Evolutionary conservation across 352 stramenopile species (phyloP).

Genomic region (Globisporangium viniferum): DNA sequence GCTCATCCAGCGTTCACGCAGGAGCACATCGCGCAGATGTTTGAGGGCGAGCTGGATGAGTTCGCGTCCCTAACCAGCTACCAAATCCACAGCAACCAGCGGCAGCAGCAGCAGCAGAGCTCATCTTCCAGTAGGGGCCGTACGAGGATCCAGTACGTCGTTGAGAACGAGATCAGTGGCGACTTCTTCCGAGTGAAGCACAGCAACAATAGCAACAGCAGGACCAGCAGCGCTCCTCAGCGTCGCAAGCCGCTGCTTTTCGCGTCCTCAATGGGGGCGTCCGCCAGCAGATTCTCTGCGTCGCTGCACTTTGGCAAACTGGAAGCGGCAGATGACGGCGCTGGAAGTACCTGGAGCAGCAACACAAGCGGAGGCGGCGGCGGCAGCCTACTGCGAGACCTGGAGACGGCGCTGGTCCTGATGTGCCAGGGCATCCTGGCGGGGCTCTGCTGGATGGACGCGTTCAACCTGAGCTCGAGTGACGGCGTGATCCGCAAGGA

Average conservation of each 20-base stretch:
- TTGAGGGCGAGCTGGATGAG: conserved; percentile 16
- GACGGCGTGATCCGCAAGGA: conserved; percentile 12
- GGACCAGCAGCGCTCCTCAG: neutral
- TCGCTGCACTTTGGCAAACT: neutral
- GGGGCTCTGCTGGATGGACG: conserved; percentile 67
- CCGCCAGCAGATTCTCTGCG: neutral
- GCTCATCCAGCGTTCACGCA: neutral
- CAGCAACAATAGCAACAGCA: neutral
- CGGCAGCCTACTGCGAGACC: conserved; percentile 16
- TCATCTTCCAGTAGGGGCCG: no score
- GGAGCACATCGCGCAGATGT: conserved; percentile 16
- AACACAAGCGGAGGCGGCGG: neutral
- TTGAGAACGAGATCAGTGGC: conserved; percentile 59
- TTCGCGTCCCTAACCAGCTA: conserved; percentile 1
- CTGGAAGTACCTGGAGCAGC: no score
- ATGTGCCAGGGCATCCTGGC: conserved; percentile 50
- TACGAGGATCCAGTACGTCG: conserved; percentile 26
- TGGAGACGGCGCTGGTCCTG: conserved; percentile 40
- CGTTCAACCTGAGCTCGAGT: conserved; percentile 43
- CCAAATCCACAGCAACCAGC: neutral
- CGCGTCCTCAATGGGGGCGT: neutral
- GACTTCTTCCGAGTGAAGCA: conserved; percentile 51
- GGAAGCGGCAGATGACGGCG: neutral
- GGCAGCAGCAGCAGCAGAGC: neutral
- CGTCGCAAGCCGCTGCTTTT: conserved; percentile 4